A percentile compares a stretch with the other conserved stretches of the same genome.
Conservation (phyloP, 2,329 filamentous ascomycete species). For the Hymenoscyphus repandus region DNA sequence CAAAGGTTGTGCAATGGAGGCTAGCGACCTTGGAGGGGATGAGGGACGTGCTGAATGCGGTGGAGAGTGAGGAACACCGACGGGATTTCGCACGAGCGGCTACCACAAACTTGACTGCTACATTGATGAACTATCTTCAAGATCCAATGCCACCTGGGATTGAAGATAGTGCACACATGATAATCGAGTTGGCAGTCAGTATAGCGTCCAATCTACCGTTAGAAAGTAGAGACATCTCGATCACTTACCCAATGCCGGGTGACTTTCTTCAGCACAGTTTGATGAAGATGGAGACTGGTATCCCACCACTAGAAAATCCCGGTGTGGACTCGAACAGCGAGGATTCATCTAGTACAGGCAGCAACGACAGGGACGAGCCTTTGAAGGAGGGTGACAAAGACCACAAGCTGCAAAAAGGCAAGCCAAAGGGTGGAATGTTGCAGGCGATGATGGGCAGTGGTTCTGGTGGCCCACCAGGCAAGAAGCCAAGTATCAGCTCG, state of each 20-base stretch:
- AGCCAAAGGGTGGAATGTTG: constrained; percentile 35
- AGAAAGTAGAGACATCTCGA: constrained; percentile 84
- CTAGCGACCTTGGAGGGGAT: constrained; percentile 92
- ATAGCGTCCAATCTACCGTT: constrained; percentile 82
- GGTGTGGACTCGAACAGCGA: constrained; percentile 22
- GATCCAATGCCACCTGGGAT: constrained; percentile 75
- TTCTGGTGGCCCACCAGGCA: constrained; percentile 5
- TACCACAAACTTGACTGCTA: constrained; percentile 62
- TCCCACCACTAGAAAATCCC: constrained; percentile 53
- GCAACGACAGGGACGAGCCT: constrained; percentile 29
- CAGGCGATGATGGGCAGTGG: constrained; percentile 27
- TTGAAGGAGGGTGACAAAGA: constrained; percentile 26
- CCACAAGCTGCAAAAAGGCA: constrained; percentile 28
- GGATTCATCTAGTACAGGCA: constrained; percentile 27
- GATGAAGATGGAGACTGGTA: constrained; percentile 75
- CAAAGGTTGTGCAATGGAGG: constrained; percentile 88
- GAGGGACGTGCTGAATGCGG: constrained; percentile 60
- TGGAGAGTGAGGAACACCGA: constrained; percentile 61
- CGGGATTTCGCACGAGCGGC: constrained; percentile 64
- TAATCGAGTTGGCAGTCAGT: constrained; percentile 82
- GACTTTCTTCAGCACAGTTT: constrained; percentile 62
- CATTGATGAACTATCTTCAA: constrained; percentile 67
- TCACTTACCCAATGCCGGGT: constrained; percentile 80
- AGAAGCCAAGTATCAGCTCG: constrained; percentile 8
- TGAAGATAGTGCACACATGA: constrained; percentile 86